These are phyloP conservation scores for Eruca vesicaria DNA, from an alignment of 441 rosid genomes.

Conservation along the genomic window DNA sequence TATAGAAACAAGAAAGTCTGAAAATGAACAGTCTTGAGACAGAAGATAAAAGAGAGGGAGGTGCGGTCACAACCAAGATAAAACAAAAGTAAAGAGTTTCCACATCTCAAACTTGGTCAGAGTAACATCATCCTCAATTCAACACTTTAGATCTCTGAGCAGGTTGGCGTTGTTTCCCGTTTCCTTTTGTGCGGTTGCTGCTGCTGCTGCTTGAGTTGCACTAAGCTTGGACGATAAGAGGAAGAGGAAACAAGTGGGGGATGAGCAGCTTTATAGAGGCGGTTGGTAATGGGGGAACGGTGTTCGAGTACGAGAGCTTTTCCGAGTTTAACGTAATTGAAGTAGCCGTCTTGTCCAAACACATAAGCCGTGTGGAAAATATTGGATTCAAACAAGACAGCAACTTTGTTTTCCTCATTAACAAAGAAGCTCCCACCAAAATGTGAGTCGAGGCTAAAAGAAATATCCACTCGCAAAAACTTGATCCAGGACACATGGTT, in stretches of 20 bases:
- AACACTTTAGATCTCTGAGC: too few species aligned
- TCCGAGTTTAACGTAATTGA: not conserved
- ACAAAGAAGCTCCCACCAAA: not conserved
- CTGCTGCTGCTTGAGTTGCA: not conserved
- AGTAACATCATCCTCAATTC: too few species aligned
- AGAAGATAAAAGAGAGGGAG: not conserved
- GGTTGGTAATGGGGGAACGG: not conserved
- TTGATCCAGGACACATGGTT: not conserved
- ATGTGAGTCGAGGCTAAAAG: not conserved
- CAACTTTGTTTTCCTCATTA: not conserved
- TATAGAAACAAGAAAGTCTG: not conserved
- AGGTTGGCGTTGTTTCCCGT: too few species aligned
- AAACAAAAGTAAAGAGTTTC: not conserved
- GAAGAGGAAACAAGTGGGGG: not conserved
- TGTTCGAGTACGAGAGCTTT: not conserved
- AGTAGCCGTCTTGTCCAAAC: not conserved
- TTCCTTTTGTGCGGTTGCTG: too few species aligned
- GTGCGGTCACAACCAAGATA: not conserved
- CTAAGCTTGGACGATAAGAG: not conserved
- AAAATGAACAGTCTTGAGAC: not conserved
- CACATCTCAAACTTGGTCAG: not conserved
- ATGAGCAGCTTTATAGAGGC: not conserved
- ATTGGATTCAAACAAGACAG: not conserved
- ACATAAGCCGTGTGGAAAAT: not conserved
- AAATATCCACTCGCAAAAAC: too few species aligned